Conservation (phyloP, 805 yeast species). For the Sporopachydermia lactativora region DNA sequence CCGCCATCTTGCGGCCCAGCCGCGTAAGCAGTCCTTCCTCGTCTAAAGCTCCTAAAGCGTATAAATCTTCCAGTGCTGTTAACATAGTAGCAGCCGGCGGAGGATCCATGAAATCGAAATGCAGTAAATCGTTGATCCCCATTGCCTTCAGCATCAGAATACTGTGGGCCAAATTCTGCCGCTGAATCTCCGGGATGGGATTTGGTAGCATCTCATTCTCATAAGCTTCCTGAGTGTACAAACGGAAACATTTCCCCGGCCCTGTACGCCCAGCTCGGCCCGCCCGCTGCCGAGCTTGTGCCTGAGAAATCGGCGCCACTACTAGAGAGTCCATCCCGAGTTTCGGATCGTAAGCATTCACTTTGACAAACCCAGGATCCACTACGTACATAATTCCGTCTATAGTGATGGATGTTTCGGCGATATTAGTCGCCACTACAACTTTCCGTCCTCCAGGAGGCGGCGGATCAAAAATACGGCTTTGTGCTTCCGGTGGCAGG, state of each 20-base stretch:
- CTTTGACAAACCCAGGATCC: constrained; percentile 92
- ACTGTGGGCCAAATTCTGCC: constrained; percentile 69
- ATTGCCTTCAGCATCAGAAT: constrained; percentile 65
- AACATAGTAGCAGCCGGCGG: constrained; percentile 70
- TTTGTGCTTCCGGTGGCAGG: constrained; percentile 74
- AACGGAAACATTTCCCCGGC: constrained; percentile 87
- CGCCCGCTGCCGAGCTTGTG: constrained; percentile 92
- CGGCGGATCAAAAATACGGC: constrained; percentile 73
- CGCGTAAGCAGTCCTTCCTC: constrained; percentile 65
- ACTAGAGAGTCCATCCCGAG: constrained; percentile 81
- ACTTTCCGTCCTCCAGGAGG: constrained; percentile 71
- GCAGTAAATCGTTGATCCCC: constrained; percentile 70
- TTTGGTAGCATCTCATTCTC: constrained; percentile 61
- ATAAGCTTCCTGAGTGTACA: constrained; percentile 76
- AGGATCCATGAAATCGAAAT: constrained; percentile 83
- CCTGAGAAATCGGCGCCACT: constrained; percentile 82
- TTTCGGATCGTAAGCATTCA: constrained; percentile 75
- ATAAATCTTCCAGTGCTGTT: constrained; percentile 67
- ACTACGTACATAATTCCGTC: constrained; percentile 92
- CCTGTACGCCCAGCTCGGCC: constrained; percentile 98
- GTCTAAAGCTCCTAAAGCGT: constrained; percentile 76
- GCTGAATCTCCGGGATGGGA: constrained; percentile 84
- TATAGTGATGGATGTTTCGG: constrained; percentile 92
- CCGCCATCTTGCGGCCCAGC: constrained; percentile 76
- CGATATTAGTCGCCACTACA: constrained; percentile 90